A percentile compares a stretch with the other conserved stretches of the same genome.
phyloP scores from a whole-genome alignment of 1,139 yeast genomes.

The Debaryomyces singareniensis region DNA sequence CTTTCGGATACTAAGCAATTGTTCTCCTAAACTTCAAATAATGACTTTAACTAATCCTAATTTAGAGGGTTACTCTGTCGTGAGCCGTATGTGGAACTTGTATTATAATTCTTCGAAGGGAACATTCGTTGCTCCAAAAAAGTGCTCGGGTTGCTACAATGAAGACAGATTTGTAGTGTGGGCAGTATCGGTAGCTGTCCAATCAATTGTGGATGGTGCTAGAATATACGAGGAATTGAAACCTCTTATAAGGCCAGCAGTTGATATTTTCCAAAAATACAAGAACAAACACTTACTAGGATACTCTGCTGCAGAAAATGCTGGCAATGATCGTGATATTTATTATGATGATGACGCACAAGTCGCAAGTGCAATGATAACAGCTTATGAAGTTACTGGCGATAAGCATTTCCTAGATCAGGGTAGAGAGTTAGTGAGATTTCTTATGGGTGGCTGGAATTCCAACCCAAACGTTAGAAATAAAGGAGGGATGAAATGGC shows the following conservation, averaged over 20 bases:
- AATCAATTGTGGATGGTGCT: conserved; percentile 57
- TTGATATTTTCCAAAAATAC: conserved; percentile 46
- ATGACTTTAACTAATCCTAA: conserved; percentile 33
- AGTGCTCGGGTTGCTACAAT: conserved; percentile 46
- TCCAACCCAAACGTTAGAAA: conserved; percentile 32
- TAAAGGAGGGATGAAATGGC: conserved; percentile 67
- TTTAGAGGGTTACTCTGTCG: conserved; percentile 46
- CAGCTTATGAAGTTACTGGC: conserved; percentile 66
- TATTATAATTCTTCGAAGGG: conserved; percentile 39
- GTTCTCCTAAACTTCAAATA: too few species aligned
- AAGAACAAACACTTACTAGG: conserved; percentile 47
- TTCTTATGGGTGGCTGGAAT: conserved; percentile 66
- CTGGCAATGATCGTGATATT: conserved; percentile 54
- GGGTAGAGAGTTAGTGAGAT: conserved; percentile 54
- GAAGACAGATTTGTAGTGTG: conserved; percentile 56
- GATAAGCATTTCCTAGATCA: conserved; percentile 47
- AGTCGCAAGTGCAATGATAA: conserved; percentile 58
- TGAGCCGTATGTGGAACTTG: conserved; percentile 38
- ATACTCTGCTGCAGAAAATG: conserved; percentile 54
- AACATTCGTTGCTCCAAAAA: conserved; percentile 38
- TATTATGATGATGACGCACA: conserved; percentile 78
- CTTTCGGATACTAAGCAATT: too few species aligned
- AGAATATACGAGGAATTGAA: conserved; percentile 48
- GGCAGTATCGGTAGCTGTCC: conserved; percentile 64
- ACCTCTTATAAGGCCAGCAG: conserved; percentile 53